Evolutionary conservation across 2,329 filamentous ascomycete genomes (phyloP), one percentile per base, ranked within the genome.

Genomic region (Fusarium sp.): DNA sequence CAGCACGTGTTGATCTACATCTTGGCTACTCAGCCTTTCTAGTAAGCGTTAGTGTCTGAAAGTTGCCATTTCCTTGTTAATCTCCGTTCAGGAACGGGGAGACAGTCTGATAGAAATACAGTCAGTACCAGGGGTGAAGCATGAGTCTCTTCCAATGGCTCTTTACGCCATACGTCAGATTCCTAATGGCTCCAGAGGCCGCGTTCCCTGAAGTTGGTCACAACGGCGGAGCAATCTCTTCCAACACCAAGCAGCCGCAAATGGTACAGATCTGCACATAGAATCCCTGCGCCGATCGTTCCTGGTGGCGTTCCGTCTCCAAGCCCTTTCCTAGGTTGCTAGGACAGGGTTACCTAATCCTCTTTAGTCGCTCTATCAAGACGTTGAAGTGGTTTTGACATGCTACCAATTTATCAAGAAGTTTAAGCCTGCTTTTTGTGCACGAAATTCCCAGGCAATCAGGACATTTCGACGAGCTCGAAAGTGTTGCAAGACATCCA

Each of bases 221-320:
- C 42, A 46, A 58, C 46, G 36, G 66, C 62, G 63, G 63, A 54
- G 35, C 20, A 36, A 52, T 63, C 45, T 60, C 39, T 62, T 55
- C 58, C 31, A 53, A 61, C 68, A 58, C 45, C 50, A 67, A 59
- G 43, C 60, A 49, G 53, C 66, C 68, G 63, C 62, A 71, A 63
- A 67, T 53, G 64, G 70, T 45, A 61, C 69, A 66, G 72, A 74
- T 74, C 72, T 69, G 53, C 72, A 31, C 29, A 55, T 57, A 55
- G 29, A 36, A 73, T 69, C 72, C 72, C 66, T 72, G 72, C 47
- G 72, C 59, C 64, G 72, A 74, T 74, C 72, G 69, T 67, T 59
- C 62, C 49, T 61, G 60, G 72, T 74, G 72, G 72, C 72, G 70
- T 65, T 61, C 64, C 41, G 46, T 52, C 57, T 46, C 58, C 57